A percentile compares a stretch with the other conserved stretches of the same genome.
These are phyloP conservation scores for Wickerhamiella sergipiensis DNA, from an alignment of 805 yeast genomes.

Conservation along the genomic window DNA sequence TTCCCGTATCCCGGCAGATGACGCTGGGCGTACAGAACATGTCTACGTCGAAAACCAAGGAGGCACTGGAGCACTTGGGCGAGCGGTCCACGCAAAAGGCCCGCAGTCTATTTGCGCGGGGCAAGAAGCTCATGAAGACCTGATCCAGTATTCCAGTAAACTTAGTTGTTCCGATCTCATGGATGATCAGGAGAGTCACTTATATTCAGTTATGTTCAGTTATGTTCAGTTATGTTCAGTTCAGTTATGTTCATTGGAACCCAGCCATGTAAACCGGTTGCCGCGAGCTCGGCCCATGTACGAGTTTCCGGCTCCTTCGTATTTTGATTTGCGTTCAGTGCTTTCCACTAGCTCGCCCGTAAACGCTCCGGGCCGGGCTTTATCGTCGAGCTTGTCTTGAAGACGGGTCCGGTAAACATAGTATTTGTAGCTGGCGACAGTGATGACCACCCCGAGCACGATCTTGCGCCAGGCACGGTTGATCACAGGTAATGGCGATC, in stretches of 20 bases:
- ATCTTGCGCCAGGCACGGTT: constrained; percentile 23
- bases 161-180: too few relatives aligned
- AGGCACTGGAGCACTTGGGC: constrained; percentile 20
- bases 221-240: too few relatives aligned
- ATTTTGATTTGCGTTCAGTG: constrained; percentile 22
- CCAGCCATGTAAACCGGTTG: constrained; percentile 9
- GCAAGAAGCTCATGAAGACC: not conserved
- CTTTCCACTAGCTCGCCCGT: constrained; percentile 19
- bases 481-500: constrained; percentile 17
- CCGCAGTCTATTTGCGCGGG: constrained; percentile 24
- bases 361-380: constrained; percentile 20
- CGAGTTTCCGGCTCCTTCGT: constrained; percentile 27
- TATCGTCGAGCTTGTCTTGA: constrained; percentile 6
- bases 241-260: not conserved
- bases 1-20: constrained; percentile 19
- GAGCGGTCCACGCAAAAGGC: constrained; percentile 23
- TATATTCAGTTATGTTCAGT: too few relatives aligned
- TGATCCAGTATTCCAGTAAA: too few relatives aligned
- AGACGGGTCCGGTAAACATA: constrained; percentile 14
- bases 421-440: constrained; percentile 18
- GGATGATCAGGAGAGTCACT: too few relatives aligned
- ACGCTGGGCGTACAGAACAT: constrained; percentile 13
- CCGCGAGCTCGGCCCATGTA: constrained; percentile 20
- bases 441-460: constrained; percentile 16
- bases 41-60: constrained; percentile 17